Conservation (phyloP, 2,329 filamentous ascomycete genomes). For the Aspergillus quadricinctus region DNA sequence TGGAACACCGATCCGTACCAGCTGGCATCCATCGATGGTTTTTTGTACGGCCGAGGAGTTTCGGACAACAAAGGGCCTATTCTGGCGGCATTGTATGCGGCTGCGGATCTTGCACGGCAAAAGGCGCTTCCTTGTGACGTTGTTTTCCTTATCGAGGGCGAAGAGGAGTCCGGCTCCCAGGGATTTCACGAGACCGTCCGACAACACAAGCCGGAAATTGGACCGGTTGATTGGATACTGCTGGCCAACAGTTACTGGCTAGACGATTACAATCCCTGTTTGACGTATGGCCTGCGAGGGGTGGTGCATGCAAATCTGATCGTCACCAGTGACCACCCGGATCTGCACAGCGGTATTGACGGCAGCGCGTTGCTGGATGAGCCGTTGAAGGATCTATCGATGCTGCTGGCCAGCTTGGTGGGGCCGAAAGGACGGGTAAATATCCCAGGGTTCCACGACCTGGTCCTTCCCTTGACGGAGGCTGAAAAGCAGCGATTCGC, state of each 20-base stretch:
- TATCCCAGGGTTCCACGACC: constrained; percentile 85
- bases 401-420: constrained; percentile 76
- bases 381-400: constrained; percentile 83
- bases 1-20: constrained; percentile 88
- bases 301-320: constrained; percentile 91
- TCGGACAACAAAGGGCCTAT: constrained; percentile 98
- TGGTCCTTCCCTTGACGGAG: constrained; percentile 68
- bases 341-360: constrained; percentile 95
- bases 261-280: constrained; percentile 88
- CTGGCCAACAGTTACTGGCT: constrained; percentile 98
- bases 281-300: constrained; percentile 90
- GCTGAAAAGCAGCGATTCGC: constrained; percentile 78
- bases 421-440: constrained; percentile 74
- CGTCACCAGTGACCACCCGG: constrained; percentile 78
- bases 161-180: constrained; percentile 90
- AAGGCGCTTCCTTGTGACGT: constrained; percentile 82
- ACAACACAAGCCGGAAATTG: constrained; percentile 77
- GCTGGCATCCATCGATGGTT: constrained; percentile 85
- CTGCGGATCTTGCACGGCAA: constrained; percentile 81
- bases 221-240: constrained; percentile 87
- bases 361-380: constrained; percentile 87
- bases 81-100: constrained; percentile 87
- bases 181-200: constrained; percentile 82
- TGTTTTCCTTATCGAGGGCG: constrained; percentile 90
- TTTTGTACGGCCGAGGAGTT: constrained; percentile 90